Percentiles rank a stretch among this genome's conserved stretches.
phyloP scores from a whole-genome alignment of 192 early-diverging fungal species.

The Gonapodya prolifera region DNA sequence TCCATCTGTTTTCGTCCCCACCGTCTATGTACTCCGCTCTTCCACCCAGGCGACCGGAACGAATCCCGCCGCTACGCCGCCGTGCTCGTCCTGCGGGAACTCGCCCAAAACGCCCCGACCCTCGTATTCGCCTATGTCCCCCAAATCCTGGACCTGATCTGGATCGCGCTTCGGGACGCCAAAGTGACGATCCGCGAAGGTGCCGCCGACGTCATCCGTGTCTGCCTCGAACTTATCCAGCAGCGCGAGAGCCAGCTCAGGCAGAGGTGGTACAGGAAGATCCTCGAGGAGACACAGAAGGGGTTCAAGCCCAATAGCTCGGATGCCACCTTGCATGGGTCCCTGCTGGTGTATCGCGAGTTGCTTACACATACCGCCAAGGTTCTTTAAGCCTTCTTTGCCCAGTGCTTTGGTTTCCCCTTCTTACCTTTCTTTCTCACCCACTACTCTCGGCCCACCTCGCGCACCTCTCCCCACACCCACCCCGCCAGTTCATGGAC shows the following conservation, averaged over 20 bases:
- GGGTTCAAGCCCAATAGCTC: constrained; percentile 53
- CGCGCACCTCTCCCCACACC: not conserved
- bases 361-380: constrained; percentile 67
- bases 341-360: constrained; percentile 66
- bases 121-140: constrained; percentile 69
- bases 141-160: constrained; percentile 73
- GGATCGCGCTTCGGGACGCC: constrained; percentile 68
- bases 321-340: constrained; percentile 69
- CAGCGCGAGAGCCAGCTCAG: constrained; percentile 55
- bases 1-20: too few relatives aligned
- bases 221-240: constrained; percentile 64
- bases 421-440: not conserved
- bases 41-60: constrained; percentile 50
- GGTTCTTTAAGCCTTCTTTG: constrained; percentile 48
- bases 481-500: constrained; percentile 59
- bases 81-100: constrained; percentile 60
- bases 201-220: constrained; percentile 66
- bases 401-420: constrained; percentile 1
- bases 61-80: constrained; percentile 68
- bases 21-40: not conserved
- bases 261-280: constrained; percentile 55
- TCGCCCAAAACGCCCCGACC: constrained; percentile 64
- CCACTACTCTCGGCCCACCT: not conserved
- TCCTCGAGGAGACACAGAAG: constrained; percentile 70
- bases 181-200: constrained; percentile 65